Conservation (phyloP, 495 filamentous ascomycete species). For the Talaromyces nanjingensis region DNA sequence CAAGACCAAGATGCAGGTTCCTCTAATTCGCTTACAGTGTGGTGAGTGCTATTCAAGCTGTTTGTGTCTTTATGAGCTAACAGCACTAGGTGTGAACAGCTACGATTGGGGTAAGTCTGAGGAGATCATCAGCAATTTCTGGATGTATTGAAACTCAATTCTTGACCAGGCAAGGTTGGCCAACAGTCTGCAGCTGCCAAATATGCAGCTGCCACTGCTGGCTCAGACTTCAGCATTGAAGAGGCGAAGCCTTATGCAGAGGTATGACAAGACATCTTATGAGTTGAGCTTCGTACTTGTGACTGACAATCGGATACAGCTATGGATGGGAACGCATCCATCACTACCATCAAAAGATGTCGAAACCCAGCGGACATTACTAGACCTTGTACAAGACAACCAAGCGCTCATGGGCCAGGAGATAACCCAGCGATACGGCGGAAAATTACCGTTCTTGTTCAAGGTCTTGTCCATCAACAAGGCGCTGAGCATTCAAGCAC, state of each 20-base stretch:
- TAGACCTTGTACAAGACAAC: slow-evolving; percentile 88
- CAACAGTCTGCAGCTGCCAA: slow-evolving; percentile 65
- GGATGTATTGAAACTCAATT: slow-evolving; percentile 8
- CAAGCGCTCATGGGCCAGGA: slow-evolving; percentile 66
- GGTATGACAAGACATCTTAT: slow-evolving; percentile 40
- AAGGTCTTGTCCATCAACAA: slow-evolving; percentile 94
- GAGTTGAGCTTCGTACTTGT: slow-evolving; percentile 6
- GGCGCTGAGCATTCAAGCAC: slow-evolving; percentile 92
- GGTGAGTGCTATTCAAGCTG: slow-evolving; percentile 43
- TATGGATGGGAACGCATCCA: slow-evolving; percentile 99
- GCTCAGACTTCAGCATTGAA: slow-evolving; percentile 64
- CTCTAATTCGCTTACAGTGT: slow-evolving; percentile 86
- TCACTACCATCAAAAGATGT: slow-evolving; percentile 90
- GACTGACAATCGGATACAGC: slow-evolving; percentile 35
- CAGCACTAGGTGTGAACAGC: slow-evolving; percentile 70
- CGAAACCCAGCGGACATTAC: slow-evolving; percentile 73
- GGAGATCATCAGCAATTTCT: slow-evolving; percentile 3
- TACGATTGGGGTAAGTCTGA: slow-evolving; percentile 82
- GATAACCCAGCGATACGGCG: slow-evolving; percentile 62
- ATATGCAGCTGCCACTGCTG: slow-evolving; percentile 71
- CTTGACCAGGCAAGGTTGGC: slow-evolving; percentile 59
- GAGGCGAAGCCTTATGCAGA: slow-evolving; percentile 79
- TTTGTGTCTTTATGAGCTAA: slow-evolving; percentile 12
- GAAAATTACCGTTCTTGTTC: slow-evolving; percentile 91
- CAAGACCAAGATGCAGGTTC: slow-evolving; percentile 60